These are phyloP conservation scores for Candida montana DNA, from an alignment of 805 yeast species.

Conservation along the genomic window DNA sequence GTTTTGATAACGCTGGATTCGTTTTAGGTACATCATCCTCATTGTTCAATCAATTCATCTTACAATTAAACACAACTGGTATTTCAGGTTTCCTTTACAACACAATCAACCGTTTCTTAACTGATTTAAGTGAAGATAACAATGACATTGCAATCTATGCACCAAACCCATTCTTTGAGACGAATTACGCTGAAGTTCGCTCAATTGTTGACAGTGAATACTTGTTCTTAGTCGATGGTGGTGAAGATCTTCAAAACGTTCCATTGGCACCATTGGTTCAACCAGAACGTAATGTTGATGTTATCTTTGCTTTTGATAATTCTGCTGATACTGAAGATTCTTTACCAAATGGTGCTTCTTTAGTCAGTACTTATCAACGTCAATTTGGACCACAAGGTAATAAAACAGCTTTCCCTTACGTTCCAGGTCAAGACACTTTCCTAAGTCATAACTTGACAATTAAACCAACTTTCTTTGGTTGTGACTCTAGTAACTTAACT, in stretches of 20 bases:
- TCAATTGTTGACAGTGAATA: slow-evolving; percentile 35
- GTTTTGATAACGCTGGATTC: slow-evolving; percentile 79
- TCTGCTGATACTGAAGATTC: slow-evolving; percentile 55
- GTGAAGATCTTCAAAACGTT: slow-evolving; percentile 58
- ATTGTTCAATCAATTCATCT: slow-evolving; percentile 62
- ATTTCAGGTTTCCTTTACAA: slow-evolving; percentile 40
- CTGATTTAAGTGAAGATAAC: slow-evolving; percentile 41
- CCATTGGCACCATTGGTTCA: slow-evolving; percentile 60
- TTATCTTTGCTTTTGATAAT: slow-evolving; percentile 59
- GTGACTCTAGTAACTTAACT: slow-evolving; percentile 62
- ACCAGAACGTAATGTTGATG: slow-evolving; percentile 53
- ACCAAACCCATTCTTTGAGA: slow-evolving; percentile 65
- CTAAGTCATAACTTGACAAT: slow-evolving; percentile 54
- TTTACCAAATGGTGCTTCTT: slow-evolving; percentile 68
- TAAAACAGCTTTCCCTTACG: slow-evolving; percentile 70
- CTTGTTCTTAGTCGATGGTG: slow-evolving; percentile 65
- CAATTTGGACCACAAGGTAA: slow-evolving; percentile 47
- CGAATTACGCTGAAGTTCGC: slow-evolving; percentile 32
- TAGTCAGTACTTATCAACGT: slow-evolving; percentile 51
- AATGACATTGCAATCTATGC: slow-evolving; percentile 61
- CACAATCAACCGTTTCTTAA: slow-evolving; percentile 39
- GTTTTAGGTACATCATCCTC: slow-evolving; percentile 80
- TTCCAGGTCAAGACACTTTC: slow-evolving; percentile 66
- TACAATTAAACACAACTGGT: slow-evolving; percentile 50
- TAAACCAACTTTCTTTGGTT: slow-evolving; percentile 79